Percentiles rank a stretch among this genome's conserved stretches.
These are phyloP conservation scores for Thymus mandschuricus DNA, from an alignment of 257 asterid genomes.

Conservation along the genomic window DNA sequence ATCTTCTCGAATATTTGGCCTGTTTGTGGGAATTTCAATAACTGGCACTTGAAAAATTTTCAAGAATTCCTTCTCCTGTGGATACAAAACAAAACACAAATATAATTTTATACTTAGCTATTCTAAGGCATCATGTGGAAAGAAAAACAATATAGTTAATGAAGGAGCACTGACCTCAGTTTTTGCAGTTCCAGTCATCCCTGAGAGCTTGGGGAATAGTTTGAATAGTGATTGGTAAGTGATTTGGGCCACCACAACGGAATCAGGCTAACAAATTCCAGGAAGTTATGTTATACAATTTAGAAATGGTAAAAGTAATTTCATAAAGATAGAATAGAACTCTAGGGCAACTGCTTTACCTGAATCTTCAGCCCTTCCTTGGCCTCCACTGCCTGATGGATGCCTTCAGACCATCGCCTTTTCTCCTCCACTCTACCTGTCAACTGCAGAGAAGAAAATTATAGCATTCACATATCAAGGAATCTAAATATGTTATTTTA, in stretches of 20 bases:
- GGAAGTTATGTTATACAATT: constrained; percentile 22
- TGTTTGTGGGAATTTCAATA: constrained; percentile 93
- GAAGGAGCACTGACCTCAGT: constrained; percentile 67
- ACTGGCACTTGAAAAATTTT: constrained; percentile 93
- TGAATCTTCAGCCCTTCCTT: constrained; percentile 91
- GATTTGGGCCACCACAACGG: constrained; percentile 98
- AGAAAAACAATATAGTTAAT: constrained; percentile 4
- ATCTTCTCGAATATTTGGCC: constrained; percentile 84
- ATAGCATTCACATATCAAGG: constrained; percentile 25
- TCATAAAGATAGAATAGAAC: constrained; percentile 16
- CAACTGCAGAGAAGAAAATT: constrained; percentile 55
- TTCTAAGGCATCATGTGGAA: constrained; percentile 18
- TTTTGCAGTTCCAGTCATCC: constrained; percentile 99
- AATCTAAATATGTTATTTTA: constrained; percentile 1
- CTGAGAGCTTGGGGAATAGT: constrained; percentile 94
- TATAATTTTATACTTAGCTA: constrained; percentile 1
- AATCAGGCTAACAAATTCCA: constrained; percentile 70
- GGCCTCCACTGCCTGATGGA: constrained; percentile 99
- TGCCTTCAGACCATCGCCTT: constrained; percentile 97
- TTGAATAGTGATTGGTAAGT: constrained; percentile 96
- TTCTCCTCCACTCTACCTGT: constrained; percentile 98
- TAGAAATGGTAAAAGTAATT: constrained; percentile 3
- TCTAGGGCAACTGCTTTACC: constrained; percentile 43
- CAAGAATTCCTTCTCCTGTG: constrained; percentile 92
- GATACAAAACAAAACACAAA: neutral